Conservation (phyloP, 2,329 filamentous ascomycete genomes). For the Aspergillus flavus region DNA sequence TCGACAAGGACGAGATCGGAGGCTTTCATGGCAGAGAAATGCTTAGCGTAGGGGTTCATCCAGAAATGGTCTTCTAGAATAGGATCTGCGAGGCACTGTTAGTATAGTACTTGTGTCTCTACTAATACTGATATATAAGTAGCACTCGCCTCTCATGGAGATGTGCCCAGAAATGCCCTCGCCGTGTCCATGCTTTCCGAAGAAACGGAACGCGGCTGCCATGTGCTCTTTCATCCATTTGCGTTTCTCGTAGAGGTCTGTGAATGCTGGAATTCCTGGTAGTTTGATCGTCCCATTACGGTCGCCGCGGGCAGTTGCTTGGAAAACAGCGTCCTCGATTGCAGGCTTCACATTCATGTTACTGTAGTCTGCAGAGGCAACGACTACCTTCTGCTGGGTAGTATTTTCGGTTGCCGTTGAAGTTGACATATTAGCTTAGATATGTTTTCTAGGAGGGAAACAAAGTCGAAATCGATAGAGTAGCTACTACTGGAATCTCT, state of each 20-base stretch:
- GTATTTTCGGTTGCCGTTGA: slow-evolving; percentile 12
- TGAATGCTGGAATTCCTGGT: slow-evolving; percentile 42
- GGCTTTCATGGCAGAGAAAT: slow-evolving; percentile 46
- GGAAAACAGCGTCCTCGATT: slow-evolving; percentile 33
- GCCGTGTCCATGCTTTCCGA: slow-evolving; percentile 43
- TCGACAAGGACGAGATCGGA: slow-evolving; percentile 46
- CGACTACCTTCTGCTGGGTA: slow-evolving; percentile 12
- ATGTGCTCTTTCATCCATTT: slow-evolving; percentile 57
- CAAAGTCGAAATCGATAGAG: neutral
- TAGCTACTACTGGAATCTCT: neutral
- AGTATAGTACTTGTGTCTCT: neutral
- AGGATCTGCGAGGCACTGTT: slow-evolving; percentile 29
- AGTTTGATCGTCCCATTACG: slow-evolving; percentile 40
- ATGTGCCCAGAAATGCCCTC: slow-evolving; percentile 49
- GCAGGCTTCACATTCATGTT: slow-evolving; percentile 22
- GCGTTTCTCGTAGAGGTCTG: slow-evolving; percentile 48
- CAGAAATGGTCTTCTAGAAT: slow-evolving; percentile 43
- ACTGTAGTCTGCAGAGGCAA: slow-evolving; percentile 13
- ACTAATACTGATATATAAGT: neutral
- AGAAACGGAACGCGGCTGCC: slow-evolving; percentile 46
- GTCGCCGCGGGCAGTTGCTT: slow-evolving; percentile 39
- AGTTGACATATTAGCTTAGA: slow-evolving; percentile 13
- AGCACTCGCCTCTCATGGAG: slow-evolving; percentile 37
- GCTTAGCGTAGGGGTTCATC: slow-evolving; percentile 45
- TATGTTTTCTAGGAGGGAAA: neutral